A percentile compares a stretch with the other conserved stretches of the same genome.
Evolutionary conservation across 352 stramenopile species (phyloP).

Genomic region (Globisporangium takayamanum): DNA sequence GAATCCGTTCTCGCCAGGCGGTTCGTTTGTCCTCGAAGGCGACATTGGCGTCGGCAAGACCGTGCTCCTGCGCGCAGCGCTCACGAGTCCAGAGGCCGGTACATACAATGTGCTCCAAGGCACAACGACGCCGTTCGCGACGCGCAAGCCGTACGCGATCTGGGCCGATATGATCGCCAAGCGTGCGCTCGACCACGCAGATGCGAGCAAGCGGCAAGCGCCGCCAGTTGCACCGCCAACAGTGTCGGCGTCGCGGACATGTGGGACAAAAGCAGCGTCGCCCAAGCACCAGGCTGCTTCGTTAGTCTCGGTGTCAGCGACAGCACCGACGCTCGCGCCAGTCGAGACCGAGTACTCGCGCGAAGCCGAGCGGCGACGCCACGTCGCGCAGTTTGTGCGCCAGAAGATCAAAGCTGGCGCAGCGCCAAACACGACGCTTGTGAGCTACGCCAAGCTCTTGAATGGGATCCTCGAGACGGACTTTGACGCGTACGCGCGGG

Average conservation of each 20-base stretch:
- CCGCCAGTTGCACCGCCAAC: neutral
- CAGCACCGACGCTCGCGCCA: neutral
- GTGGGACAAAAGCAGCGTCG: neutral
- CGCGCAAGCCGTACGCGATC: constrained; percentile 72
- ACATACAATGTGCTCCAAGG: constrained; percentile 57
- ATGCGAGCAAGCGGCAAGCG: neutral
- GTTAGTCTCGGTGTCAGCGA: neutral
- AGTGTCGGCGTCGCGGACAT: no score
- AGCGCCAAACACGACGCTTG: constrained; percentile 60
- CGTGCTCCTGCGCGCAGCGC: constrained; percentile 55
- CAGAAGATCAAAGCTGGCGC: constrained; percentile 60
- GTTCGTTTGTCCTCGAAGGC: constrained; percentile 73
- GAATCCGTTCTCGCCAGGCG: constrained; percentile 54
- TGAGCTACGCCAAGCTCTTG: constrained; percentile 49
- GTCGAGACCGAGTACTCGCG: constrained; percentile 14
- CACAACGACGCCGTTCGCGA: constrained; percentile 67
- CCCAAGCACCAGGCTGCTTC: constrained; percentile 1
- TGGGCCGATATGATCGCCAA: constrained; percentile 76
- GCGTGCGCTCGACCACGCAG: constrained; percentile 33
- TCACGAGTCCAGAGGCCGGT: constrained; percentile 38
- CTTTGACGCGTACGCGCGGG: constrained; percentile 44
- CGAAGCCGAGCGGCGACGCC: constrained; percentile 37
- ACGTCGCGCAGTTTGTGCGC: constrained; percentile 52
- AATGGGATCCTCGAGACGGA: constrained; percentile 66
- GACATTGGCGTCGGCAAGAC: constrained; percentile 85